Conservation (phyloP, 768 basidiomycete genomes). For the Calocybe indica region DNA sequence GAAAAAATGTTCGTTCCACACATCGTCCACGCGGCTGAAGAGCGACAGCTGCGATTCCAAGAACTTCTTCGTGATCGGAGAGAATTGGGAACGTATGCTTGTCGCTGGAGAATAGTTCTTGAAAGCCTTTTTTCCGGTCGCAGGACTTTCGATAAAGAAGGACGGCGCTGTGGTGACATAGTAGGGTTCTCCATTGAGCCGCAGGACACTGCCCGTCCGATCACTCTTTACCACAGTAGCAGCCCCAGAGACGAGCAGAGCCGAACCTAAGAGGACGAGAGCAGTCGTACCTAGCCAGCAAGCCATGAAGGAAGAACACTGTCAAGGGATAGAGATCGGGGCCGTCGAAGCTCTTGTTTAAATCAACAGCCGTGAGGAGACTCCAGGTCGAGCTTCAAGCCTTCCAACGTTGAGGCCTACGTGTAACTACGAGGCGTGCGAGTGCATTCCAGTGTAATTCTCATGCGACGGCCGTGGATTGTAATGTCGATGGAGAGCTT, state of each 20-base stretch:
- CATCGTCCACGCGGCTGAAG: constrained; percentile 24
- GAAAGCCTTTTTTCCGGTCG: neutral
- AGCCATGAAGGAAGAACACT: too few species aligned
- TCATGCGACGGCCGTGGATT: too few species aligned
- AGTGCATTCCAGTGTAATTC: too few species aligned
- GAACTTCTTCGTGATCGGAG: constrained; percentile 19
- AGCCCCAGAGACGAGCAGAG: constrained; percentile 2
- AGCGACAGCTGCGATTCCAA: constrained; percentile 18
- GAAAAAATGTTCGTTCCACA: constrained; percentile 24
- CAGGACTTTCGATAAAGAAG: constrained; percentile 7
- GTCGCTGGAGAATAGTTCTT: constrained; percentile 16
- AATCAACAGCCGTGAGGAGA: too few species aligned
- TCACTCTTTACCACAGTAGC: constrained; percentile 7
- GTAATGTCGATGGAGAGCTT: too few species aligned
- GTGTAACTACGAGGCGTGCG: too few species aligned
- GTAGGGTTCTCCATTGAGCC: constrained; percentile 13
- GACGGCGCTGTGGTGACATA: constrained; percentile 11
- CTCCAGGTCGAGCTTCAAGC: too few species aligned
- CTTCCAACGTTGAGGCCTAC: too few species aligned
- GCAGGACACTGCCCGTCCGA: constrained; percentile 8
- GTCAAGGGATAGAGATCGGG: too few species aligned
- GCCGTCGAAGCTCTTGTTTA: too few species aligned
- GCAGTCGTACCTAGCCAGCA: too few species aligned
- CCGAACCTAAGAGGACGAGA: too few species aligned
- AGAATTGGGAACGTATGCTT: constrained; percentile 17